A percentile compares a stretch with the other conserved stretches of the same genome.
phyloP scores from a whole-genome alignment of 768 basidiomycete genomes.

The Glaciozyma martinii region DNA sequence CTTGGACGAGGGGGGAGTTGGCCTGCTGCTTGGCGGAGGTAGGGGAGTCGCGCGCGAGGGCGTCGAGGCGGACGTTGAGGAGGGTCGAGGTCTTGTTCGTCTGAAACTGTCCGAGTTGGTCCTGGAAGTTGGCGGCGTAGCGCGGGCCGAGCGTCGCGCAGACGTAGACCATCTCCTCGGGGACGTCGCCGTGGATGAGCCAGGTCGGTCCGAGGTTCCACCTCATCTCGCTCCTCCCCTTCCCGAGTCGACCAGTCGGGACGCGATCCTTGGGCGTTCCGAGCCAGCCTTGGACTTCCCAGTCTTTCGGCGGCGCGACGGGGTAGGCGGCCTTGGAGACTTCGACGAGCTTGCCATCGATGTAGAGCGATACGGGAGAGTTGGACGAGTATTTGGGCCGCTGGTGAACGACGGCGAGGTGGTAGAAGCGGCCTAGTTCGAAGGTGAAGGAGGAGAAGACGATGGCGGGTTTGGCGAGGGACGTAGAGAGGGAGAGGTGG shows the following conservation, averaged over 20 bases:
- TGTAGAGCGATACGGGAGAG: conserved; percentile 1
- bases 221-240: not conserved
- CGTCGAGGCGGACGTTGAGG: conserved; percentile 7
- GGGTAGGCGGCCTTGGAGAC: conserved; percentile 1
- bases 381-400: not conserved
- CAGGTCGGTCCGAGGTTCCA: conserved; percentile 12
- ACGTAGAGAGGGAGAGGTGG: not conserved
- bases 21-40: too few relatives aligned
- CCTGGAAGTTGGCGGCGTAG: conserved; percentile 7
- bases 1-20: conserved; percentile 5
- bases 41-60: not conserved
- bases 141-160: not conserved
- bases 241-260: not conserved
- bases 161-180: conserved; percentile 8
- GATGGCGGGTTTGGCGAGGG: conserved; percentile 3
- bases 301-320: not conserved
- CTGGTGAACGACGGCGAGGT: conserved; percentile 14
- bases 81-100: conserved; percentile 6
- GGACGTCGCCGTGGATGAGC: conserved; percentile 10
- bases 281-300: conserved; percentile 5
- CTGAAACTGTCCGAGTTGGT: conserved; percentile 5
- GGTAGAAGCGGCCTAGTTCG: not conserved
- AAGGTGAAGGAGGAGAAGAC: conserved; percentile 1
- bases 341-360: conserved; percentile 11
- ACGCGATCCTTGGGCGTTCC: conserved; percentile 6